Evolutionary conservation across 2,329 filamentous ascomycete genomes (phyloP).

Genomic region (Colletotrichum acutatum): DNA sequence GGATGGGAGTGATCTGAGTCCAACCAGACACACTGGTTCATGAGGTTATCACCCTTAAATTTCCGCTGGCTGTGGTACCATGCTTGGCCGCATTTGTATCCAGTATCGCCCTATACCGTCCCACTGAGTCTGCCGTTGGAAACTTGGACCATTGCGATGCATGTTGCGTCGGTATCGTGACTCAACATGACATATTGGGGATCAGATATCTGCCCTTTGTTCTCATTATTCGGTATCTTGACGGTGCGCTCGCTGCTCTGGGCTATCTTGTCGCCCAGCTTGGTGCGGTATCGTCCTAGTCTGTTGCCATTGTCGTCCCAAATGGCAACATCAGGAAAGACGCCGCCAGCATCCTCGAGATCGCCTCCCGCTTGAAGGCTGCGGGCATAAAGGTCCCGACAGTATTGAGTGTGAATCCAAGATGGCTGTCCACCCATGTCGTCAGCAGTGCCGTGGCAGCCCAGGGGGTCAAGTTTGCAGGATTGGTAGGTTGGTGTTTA

Average conservation of each 20-base stretch:
- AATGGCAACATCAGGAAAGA: slow-evolving; percentile 32
- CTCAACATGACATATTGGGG: slow-evolving; percentile 38
- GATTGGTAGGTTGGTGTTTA: background rate
- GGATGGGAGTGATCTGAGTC: background rate
- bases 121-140: slow-evolving; percentile 30
- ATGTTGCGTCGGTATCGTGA: slow-evolving; percentile 39
- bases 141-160: slow-evolving; percentile 37
- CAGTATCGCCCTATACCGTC: slow-evolving; percentile 38
- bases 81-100: slow-evolving; percentile 37
- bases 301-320: slow-evolving; percentile 37
- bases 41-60: slow-evolving; percentile 29
- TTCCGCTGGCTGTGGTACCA: slow-evolving; percentile 38
- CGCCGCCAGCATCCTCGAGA: slow-evolving; percentile 14
- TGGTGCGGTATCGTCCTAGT: slow-evolving; percentile 33
- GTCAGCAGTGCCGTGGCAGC: no score
- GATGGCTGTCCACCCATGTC: background rate
- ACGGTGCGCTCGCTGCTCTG: slow-evolving; percentile 10
- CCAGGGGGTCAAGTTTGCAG: background rate
- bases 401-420: background rate
- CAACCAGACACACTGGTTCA: slow-evolving; percentile 35
- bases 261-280: background rate
- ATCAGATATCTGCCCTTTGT: slow-evolving; percentile 9
- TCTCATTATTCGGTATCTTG: slow-evolving; percentile 29
- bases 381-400: background rate
- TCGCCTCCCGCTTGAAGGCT: background rate